Percentiles rank a stretch among this genome's conserved stretches.
phyloP scores from a whole-genome alignment of 73 alveolate species.

The Diophrys appendiculata region DNA sequence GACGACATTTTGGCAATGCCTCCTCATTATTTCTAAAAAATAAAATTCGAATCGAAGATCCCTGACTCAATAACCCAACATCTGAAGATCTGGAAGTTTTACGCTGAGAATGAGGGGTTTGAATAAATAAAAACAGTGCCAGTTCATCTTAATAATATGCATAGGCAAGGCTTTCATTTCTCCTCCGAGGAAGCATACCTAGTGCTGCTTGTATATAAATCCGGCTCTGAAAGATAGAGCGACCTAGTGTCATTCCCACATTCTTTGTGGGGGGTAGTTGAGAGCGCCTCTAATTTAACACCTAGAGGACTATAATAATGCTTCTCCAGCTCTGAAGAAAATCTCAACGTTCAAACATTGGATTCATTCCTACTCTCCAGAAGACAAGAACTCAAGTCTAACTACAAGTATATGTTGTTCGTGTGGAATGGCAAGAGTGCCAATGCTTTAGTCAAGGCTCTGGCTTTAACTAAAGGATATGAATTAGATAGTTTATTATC shows the following conservation, averaged over 20 bases:
- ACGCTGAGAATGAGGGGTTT: slow-evolving; percentile 26
- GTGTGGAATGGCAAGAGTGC: slow-evolving; percentile 98
- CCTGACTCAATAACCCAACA: slow-evolving; percentile 51
- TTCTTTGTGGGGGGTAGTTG: slow-evolving; percentile 91
- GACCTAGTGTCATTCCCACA: slow-evolving; percentile 68
- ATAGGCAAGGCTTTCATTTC: slow-evolving; percentile 37
- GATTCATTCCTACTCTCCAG: slow-evolving; percentile 76
- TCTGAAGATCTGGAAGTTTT: slow-evolving; percentile 66
- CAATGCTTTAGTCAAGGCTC: slow-evolving; percentile 84
- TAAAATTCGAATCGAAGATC: slow-evolving; percentile 54
- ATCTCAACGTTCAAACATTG: slow-evolving; percentile 60
- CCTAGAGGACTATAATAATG: slow-evolving; percentile 95
- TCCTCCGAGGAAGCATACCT: slow-evolving; percentile 68
- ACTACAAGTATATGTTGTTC: slow-evolving; percentile 86
- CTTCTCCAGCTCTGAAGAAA: slow-evolving; percentile 71
- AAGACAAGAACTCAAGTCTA: slow-evolving; percentile 48
- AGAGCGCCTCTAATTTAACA: slow-evolving; percentile 89
- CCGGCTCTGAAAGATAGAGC: slow-evolving; percentile 55
- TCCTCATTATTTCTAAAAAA: slow-evolving; percentile 46
- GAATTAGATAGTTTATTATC: slow-evolving; percentile 79
- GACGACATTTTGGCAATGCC: slow-evolving; percentile 62
- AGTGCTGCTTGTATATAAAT: slow-evolving; percentile 75
- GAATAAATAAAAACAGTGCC: slow-evolving; percentile 42
- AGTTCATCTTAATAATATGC: slow-evolving; percentile 40
- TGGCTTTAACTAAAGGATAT: slow-evolving; percentile 91